These are phyloP conservation scores for Colletotrichum godetiae DNA, from an alignment of 2,329 filamentous ascomycete genomes.

Conservation along the genomic window DNA sequence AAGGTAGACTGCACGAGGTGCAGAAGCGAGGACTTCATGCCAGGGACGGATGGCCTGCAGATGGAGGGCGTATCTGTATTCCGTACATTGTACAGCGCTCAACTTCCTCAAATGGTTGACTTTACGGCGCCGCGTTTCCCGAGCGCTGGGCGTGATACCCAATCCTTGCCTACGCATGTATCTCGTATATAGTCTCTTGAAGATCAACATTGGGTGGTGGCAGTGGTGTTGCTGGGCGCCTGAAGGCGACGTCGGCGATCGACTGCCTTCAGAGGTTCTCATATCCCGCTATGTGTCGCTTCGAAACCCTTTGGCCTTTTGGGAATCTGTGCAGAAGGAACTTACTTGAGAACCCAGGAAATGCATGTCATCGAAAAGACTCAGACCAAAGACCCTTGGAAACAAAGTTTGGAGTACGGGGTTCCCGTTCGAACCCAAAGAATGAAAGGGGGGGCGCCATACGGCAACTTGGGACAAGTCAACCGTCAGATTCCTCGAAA, in stretches of 20 bases:
- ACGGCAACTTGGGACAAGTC: background rate
- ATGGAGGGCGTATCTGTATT: too few species aligned
- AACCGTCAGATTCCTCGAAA: background rate
- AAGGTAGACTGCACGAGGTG: background rate
- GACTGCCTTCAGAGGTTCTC: background rate
- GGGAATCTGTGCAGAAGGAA: background rate
- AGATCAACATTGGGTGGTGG: background rate
- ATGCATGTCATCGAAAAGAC: background rate
- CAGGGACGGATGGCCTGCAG: background rate
- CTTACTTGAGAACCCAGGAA: background rate
- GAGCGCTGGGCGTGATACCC: background rate
- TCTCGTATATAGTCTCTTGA: background rate
- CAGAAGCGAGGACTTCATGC: constrained; percentile 2
- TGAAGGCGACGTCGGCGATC: background rate
- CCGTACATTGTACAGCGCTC: background rate
- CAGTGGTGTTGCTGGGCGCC: background rate
- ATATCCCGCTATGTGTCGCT: background rate
- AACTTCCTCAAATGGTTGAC: background rate
- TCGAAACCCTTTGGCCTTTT: background rate
- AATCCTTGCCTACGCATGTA: background rate
- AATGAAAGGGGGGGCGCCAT: background rate
- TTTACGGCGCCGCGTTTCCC: background rate
- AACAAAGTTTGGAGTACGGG: background rate
- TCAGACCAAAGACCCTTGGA: background rate
- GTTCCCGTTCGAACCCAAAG: background rate